Evolutionary conservation across 2,329 filamentous ascomycete species (phyloP).

Genomic region (Penicillium brasilianum): DNA sequence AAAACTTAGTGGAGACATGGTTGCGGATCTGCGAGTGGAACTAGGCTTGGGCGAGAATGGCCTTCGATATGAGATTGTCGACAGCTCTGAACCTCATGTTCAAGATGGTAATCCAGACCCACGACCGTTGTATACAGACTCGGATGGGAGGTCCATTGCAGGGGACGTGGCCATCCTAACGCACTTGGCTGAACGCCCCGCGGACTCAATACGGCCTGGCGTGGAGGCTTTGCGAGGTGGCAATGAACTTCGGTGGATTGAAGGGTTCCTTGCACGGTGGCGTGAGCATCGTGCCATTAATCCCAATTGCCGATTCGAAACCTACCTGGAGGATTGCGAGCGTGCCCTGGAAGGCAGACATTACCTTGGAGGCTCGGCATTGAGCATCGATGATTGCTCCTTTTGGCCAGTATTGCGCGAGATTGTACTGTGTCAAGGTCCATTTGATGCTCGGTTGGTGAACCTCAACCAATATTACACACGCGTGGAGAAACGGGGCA

Average conservation of each 20-base stretch:
- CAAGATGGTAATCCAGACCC: constrained; percentile 4
- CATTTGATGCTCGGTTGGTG: constrained; percentile 36
- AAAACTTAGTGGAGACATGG: constrained; percentile 37
- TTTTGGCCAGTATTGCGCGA: constrained; percentile 51
- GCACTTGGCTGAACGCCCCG: constrained; percentile 34
- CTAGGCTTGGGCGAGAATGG: constrained; percentile 47
- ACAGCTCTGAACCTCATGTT: constrained; percentile 19
- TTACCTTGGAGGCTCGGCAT: constrained; percentile 43
- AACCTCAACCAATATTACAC: constrained; percentile 45
- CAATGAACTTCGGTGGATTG: constrained; percentile 34
- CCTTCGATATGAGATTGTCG: constrained; percentile 38
- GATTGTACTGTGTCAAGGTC: constrained; percentile 36
- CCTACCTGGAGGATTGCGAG: constrained; percentile 41
- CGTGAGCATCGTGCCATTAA: constrained; percentile 28
- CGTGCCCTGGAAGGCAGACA: constrained; percentile 34
- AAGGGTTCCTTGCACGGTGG: constrained; percentile 38
- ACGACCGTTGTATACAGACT: constrained; percentile 36
- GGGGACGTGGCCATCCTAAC: constrained; percentile 42
- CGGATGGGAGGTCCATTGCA: constrained; percentile 34
- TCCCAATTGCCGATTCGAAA: constrained; percentile 16
- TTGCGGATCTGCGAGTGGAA: constrained; percentile 46
- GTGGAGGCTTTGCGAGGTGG: constrained; percentile 37
- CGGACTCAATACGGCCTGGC: constrained; percentile 33
- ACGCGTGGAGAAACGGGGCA: constrained; percentile 45
- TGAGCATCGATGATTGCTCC: constrained; percentile 51